phyloP scores from a whole-genome alignment of 2,329 filamentous ascomycete species.

The Hymenoscyphus repandus region DNA sequence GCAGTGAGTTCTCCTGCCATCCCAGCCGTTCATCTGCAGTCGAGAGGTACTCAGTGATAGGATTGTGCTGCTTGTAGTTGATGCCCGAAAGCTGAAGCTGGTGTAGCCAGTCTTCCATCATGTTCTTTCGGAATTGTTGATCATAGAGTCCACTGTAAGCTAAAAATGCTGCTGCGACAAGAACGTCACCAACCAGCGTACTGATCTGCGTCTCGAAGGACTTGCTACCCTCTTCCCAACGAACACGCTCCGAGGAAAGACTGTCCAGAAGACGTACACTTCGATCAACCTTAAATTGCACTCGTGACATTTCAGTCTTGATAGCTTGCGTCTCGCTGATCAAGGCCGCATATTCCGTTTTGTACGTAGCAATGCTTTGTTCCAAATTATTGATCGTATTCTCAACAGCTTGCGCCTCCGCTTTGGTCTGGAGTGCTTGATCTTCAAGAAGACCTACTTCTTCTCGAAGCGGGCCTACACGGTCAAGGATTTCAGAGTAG shows the following conservation, averaged over 20 bases:
- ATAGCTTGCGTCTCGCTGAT: conserved; percentile 97
- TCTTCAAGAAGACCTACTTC: conserved; percentile 86
- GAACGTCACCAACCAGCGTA: conserved; percentile 90
- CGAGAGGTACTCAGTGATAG: conserved; percentile 92
- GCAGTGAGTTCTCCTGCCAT: conserved; percentile 91
- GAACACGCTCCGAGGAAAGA: conserved; percentile 82
- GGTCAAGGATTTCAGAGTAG: conserved; percentile 95
- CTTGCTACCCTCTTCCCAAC: conserved; percentile 96
- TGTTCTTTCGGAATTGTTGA: conserved; percentile 94
- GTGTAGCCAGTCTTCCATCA: conserved; percentile 96
- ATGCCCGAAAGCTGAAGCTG: conserved; percentile 92
- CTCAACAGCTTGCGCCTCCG: conserved; percentile 86
- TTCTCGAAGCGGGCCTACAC: conserved; percentile 84
- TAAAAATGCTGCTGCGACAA: conserved; percentile 94
- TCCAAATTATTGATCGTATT: conserved; percentile 81
- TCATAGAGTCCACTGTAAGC: conserved; percentile 97
- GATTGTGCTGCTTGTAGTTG: conserved; percentile 87
- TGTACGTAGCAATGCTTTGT: conserved; percentile 88
- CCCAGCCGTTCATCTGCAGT: conserved; percentile 90
- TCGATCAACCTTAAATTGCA: conserved; percentile 96
- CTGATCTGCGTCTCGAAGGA: conserved; percentile 98
- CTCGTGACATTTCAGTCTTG: conserved; percentile 92
- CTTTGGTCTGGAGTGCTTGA: conserved; percentile 84
- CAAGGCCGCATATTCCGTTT: conserved; percentile 89
- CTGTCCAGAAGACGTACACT: conserved; percentile 93